Conservation (phyloP, 2,329 filamentous ascomycete species). For the Botrytis sinoallii region DNA sequence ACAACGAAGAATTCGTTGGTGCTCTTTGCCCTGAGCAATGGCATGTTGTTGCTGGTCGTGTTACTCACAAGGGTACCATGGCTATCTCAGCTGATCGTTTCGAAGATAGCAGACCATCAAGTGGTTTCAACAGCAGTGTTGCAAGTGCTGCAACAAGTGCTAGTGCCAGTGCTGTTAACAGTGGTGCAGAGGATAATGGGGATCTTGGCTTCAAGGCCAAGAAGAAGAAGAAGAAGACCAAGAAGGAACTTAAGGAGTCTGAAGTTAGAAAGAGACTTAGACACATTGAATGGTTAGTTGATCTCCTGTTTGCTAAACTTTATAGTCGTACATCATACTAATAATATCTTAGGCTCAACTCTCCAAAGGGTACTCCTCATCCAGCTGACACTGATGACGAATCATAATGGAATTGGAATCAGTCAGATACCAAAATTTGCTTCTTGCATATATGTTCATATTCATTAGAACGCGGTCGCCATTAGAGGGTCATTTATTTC, state of each 20-base stretch:
- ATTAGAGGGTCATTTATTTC: background rate
- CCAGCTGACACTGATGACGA: slow-evolving; percentile 37
- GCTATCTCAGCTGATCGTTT: slow-evolving; percentile 78
- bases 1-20: slow-evolving; percentile 98
- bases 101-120: slow-evolving; percentile 73
- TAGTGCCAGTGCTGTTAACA: slow-evolving; percentile 66
- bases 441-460: slow-evolving; percentile 20
- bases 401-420: slow-evolving; percentile 22
- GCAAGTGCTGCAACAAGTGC: slow-evolving; percentile 52
- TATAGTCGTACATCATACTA: slow-evolving; percentile 31
- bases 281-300: slow-evolving; percentile 67
- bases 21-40: slow-evolving; percentile 95
- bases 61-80: slow-evolving; percentile 77
- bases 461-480: slow-evolving; percentile 2
- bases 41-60: slow-evolving; percentile 84
- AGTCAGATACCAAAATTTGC: background rate
- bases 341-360: slow-evolving; percentile 34
- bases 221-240: slow-evolving; percentile 99
- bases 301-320: slow-evolving; percentile 54
- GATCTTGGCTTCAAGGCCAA: slow-evolving; percentile 82
- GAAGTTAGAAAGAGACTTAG: slow-evolving; percentile 83
- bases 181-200: slow-evolving; percentile 77
- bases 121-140: slow-evolving; percentile 57
- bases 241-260: slow-evolving; percentile 91
- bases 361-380: slow-evolving; percentile 38